Evolutionary conservation across 2,329 filamentous ascomycete species (phyloP).

Genomic region (Diaporthe caulivora): DNA sequence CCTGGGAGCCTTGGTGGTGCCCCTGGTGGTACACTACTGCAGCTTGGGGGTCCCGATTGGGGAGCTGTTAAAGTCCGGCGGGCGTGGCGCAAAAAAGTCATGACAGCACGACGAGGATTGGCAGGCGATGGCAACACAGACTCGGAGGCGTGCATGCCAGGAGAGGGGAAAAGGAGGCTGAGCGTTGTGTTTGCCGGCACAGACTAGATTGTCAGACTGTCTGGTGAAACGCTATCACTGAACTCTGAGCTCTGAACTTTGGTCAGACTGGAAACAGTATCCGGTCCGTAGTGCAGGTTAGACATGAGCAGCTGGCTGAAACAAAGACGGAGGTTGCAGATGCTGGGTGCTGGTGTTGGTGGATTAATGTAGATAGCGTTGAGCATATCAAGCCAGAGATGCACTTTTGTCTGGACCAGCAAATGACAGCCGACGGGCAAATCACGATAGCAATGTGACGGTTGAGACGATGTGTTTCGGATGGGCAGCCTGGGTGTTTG

Average conservation of each 20-base stretch:
- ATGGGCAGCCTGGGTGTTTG: conserved; percentile 34
- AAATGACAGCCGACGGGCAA: conserved; percentile 5
- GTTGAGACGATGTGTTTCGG: conserved; percentile 35
- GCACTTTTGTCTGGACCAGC: background rate
- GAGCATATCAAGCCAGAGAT: conserved; percentile 2
- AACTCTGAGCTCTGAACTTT: background rate
- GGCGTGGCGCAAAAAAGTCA: conserved; percentile 5
- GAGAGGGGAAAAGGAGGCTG: background rate
- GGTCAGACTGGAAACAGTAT: background rate
- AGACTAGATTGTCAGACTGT: background rate
- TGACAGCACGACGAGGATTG: conserved; percentile 16
- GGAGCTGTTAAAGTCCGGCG: conserved; percentile 5
- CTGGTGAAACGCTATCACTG: background rate
- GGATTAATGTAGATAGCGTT: background rate
- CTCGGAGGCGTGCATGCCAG: background rate
- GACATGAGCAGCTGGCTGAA: conserved; percentile 6
- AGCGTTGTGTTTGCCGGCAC: background rate
- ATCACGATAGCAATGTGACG: conserved; percentile 11
- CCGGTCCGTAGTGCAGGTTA: background rate
- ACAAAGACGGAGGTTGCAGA: background rate
- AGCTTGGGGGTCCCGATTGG: conserved; percentile 20
- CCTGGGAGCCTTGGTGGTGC: too few relatives aligned
- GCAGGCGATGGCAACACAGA: background rate
- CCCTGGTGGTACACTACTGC: conserved; percentile 22
- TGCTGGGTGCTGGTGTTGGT: conserved; percentile 1